Evolutionary conservation across 2,329 filamentous ascomycete genomes (phyloP), one percentile per base, ranked within the genome.

Genomic region (Talaromyces sp.): DNA sequence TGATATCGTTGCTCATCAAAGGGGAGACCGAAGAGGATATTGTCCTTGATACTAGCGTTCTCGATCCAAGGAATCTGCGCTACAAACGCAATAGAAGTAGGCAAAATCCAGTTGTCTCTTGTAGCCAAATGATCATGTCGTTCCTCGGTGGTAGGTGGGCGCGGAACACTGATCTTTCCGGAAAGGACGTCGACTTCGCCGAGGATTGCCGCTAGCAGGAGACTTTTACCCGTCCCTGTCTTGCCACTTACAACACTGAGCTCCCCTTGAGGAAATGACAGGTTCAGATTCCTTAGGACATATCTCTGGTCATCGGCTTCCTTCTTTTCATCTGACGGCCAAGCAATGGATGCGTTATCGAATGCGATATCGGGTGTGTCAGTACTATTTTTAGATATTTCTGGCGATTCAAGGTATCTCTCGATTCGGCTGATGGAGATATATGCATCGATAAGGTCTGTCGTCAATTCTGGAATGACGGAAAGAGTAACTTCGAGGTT

Each of bases 1-100:
- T 82, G 79, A 73, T 94, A 95, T 45, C 92, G 86, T n/a, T 83
- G 80, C 65, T 87, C 80, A 63, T 92, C 85, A 35, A 84, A 85
- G 0, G 90, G 90, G 2, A 93, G 79, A 0, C 90, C 90, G 67
- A 94, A 95, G 0, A 92, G 75, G 60, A 95, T 90, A 70, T 95
- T 96, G 52, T 92, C 88, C 64, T 85, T 87, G 67, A 96, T 88
- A 6, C 87, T 90, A 0, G 89, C 90, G 70, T 93, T 94, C 72
- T 94, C 91, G 58, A 95, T 91, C 91, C 91, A 95, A 0, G 91
- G 91, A 8, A 90, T 92, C 73, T 93, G 90, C 1, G 89, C 86
- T 39, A 93, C 89, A 70, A 89, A 94, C 0, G 91, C 91, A 57
- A 93, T 84, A 1, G 89, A 85, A 2, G 84, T 84, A 8, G 88